A percentile compares a stretch with the other conserved stretches of the same genome.
Evolutionary conservation across 805 yeast species (phyloP).

Genomic region (Isabelozyma heimii): DNA sequence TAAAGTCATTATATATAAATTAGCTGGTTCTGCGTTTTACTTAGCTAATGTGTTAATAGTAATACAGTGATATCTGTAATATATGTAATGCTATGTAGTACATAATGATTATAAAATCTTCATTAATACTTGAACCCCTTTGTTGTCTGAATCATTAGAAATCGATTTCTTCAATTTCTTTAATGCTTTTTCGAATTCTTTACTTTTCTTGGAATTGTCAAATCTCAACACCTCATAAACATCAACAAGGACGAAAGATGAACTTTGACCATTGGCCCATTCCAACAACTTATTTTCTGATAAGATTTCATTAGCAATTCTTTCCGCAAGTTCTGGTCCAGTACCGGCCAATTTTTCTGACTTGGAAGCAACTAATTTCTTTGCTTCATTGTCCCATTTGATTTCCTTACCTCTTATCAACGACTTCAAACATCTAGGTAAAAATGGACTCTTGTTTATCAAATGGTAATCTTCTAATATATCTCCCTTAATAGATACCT

Average conservation of each 20-base stretch:
- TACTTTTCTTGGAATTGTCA: slow-evolving; percentile 37
- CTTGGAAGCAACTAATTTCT: slow-evolving; percentile 46
- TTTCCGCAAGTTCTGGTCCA: slow-evolving; percentile 61
- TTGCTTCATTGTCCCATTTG: slow-evolving; percentile 51
- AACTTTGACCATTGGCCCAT: slow-evolving; percentile 66
- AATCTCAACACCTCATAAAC: slow-evolving; percentile 64
- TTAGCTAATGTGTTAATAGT: no score
- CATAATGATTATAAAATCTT: slow-evolving; percentile 13
- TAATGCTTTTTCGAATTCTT: slow-evolving; percentile 52
- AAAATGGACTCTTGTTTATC: slow-evolving; percentile 62
- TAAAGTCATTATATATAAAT: background rate
- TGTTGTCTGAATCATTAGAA: slow-evolving; percentile 50
- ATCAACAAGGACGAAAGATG: slow-evolving; percentile 81
- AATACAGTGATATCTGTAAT: background rate
- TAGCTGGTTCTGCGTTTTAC: no score
- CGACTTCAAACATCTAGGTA: slow-evolving; percentile 70
- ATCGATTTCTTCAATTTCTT: slow-evolving; percentile 46
- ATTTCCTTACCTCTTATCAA: slow-evolving; percentile 85
- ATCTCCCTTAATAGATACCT: slow-evolving; percentile 60
- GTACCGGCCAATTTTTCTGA: slow-evolving; percentile 42
- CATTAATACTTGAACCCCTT: slow-evolving; percentile 52
- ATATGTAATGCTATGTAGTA: background rate
- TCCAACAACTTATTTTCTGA: slow-evolving; percentile 43
- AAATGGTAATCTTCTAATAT: slow-evolving; percentile 65
- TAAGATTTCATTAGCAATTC: slow-evolving; percentile 51